Evolutionary conservation across 306 rosid genomes (phyloP).

Genomic region (Fagus sylvatica): DNA sequence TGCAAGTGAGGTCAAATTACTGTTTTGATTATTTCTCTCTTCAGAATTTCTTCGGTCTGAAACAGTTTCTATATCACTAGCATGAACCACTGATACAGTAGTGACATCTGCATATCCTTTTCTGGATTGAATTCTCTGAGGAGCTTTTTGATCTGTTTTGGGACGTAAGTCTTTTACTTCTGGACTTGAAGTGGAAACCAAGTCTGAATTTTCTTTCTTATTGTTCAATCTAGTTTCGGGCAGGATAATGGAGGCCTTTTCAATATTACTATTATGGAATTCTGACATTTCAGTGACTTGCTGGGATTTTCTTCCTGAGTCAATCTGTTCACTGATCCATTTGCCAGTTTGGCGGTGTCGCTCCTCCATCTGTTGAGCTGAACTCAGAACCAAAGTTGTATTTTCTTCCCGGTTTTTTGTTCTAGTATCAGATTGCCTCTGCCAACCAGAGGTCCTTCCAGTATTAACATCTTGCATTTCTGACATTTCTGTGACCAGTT

Average conservation of each 20-base stretch:
- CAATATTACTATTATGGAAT: slow-evolving; percentile 33
- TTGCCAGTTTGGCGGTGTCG: slow-evolving; percentile 40
- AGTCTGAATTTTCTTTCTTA: slow-evolving; percentile 36
- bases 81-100: slow-evolving; percentile 36
- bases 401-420: slow-evolving; percentile 38
- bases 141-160: slow-evolving; percentile 33
- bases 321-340: slow-evolving; percentile 25
- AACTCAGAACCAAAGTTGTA: slow-evolving; percentile 30
- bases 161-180: slow-evolving; percentile 30
- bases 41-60: slow-evolving; percentile 39
- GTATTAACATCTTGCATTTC: slow-evolving; percentile 41
- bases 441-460: slow-evolving; percentile 37
- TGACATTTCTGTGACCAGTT: slow-evolving; percentile 36
- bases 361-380: slow-evolving; percentile 45
- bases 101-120: slow-evolving; percentile 48
- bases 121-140: slow-evolving; percentile 45
- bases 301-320: slow-evolving; percentile 44
- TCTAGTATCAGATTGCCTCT: slow-evolving; percentile 32
- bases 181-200: slow-evolving; percentile 29
- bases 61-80: slow-evolving; percentile 36
- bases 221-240: slow-evolving; percentile 44
- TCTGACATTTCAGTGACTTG: slow-evolving; percentile 50
- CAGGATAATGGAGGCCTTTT: slow-evolving; percentile 33
- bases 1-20: slow-evolving; percentile 35
- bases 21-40: slow-evolving; percentile 38